Conservation (phyloP, 805 yeast species). For the Metschnikowia henanensis region DNA sequence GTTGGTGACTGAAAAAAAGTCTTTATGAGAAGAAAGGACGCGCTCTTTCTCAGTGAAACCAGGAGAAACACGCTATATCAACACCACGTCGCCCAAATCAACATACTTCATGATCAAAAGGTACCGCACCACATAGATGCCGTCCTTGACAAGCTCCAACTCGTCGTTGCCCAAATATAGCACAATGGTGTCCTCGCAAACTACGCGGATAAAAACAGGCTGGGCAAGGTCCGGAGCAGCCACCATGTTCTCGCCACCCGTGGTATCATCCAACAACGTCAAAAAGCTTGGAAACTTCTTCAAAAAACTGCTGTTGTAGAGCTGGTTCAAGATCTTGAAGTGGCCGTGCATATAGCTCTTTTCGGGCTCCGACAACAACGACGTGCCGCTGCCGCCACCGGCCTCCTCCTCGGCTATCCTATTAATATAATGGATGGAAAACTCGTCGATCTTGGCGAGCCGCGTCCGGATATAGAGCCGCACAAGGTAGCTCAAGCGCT, state of each 20-base stretch:
- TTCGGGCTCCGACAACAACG: constrained; percentile 57
- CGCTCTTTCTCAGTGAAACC: no score
- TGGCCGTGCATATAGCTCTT: constrained; percentile 65
- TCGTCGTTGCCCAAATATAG: constrained; percentile 30
- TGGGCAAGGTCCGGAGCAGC: constrained; percentile 72
- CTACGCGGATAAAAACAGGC: constrained; percentile 75
- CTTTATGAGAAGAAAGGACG: no score
- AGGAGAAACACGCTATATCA: constrained; percentile 27
- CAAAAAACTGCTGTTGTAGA: constrained; percentile 69
- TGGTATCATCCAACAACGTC: constrained; percentile 73
- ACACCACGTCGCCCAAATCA: constrained; percentile 37
- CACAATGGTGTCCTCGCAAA: constrained; percentile 33
- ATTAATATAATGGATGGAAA: constrained; percentile 57
- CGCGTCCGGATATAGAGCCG: constrained; percentile 81
- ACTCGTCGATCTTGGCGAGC: constrained; percentile 70
- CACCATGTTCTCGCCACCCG: constrained; percentile 65
- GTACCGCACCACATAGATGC: constrained; percentile 76
- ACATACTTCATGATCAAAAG: constrained; percentile 36
- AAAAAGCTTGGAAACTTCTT: constrained; percentile 64
- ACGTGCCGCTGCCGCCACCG: not conserved
- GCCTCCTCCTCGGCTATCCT: constrained; percentile 27
- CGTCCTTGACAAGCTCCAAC: constrained; percentile 44
- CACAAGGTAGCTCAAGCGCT: constrained; percentile 79
- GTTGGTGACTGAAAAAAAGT: no score
- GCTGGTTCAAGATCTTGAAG: constrained; percentile 57